Evolutionary conservation across 108 stramenopile species (phyloP).

Genomic region (Cyclostephanos invisitatus): DNA sequence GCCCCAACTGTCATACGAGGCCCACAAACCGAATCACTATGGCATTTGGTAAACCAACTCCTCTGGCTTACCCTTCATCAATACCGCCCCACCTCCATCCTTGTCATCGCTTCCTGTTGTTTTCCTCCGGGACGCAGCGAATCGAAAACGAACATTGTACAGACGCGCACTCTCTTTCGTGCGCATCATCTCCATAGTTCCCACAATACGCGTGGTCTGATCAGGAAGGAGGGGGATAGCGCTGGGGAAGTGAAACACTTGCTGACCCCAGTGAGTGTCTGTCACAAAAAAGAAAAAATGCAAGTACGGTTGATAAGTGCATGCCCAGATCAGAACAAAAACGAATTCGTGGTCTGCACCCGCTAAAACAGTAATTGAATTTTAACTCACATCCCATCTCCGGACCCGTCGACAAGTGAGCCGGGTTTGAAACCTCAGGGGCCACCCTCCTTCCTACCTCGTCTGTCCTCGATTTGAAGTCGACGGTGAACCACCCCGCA

Average conservation of each 20-base stretch:
- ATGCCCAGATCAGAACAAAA: neutral
- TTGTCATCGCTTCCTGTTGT: conserved; percentile 31
- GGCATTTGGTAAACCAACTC: conserved; percentile 87
- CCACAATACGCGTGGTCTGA: conserved; percentile 74
- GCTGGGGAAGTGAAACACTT: conserved; percentile 86
- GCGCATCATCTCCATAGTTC: conserved; percentile 81
- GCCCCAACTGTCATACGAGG: neutral
- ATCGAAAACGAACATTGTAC: conserved; percentile 82
- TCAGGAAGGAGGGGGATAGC: conserved; percentile 70
- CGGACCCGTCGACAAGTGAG: conserved; percentile 91
- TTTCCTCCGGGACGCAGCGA: conserved; percentile 59
- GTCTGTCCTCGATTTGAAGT: conserved; percentile 89
- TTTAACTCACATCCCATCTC: conserved; percentile 74
- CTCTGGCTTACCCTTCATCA: conserved; percentile 70
- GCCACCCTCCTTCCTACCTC: conserved; percentile 60
- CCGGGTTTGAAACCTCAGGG: conserved; percentile 74
- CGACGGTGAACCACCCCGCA: conserved; percentile 97
- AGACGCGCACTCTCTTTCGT: conserved; percentile 88
- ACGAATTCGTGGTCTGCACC: neutral
- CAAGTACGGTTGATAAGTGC: neutral
- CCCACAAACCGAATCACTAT: conserved; percentile 18
- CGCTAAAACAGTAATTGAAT: conserved; percentile 10
- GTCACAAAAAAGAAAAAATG: neutral
- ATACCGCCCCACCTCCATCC: conserved; percentile 50
- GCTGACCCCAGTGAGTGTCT: conserved; percentile 99